These are phyloP conservation scores for Pythium phragmitis DNA, from an alignment of 352 stramenopile species.

Conservation along the genomic window DNA sequence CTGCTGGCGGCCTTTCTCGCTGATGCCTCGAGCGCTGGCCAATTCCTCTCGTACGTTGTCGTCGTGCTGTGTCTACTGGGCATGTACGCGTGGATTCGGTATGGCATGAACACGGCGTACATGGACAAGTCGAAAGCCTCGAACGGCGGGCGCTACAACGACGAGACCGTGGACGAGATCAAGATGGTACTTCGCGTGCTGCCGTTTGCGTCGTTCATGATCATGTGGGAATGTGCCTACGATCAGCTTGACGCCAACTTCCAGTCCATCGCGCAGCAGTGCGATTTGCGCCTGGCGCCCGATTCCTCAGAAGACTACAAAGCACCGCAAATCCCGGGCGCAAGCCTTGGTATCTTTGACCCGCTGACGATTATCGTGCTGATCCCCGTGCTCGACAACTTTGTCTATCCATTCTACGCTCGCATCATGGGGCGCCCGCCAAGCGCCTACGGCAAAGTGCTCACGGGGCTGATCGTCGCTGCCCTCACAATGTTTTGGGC, in stretches of 20 bases:
- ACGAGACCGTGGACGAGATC: slow-evolving; percentile 83
- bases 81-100: slow-evolving; percentile 85
- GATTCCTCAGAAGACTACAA: slow-evolving; percentile 25
- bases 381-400: slow-evolving; percentile 69
- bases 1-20: slow-evolving; percentile 73
- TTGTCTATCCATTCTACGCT: slow-evolving; percentile 73
- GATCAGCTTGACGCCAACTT: slow-evolving; percentile 88
- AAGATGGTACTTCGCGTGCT: slow-evolving; percentile 85
- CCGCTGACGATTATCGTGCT: slow-evolving; percentile 81
- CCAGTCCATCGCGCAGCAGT: slow-evolving; percentile 86
- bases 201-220: slow-evolving; percentile 87
- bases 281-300: slow-evolving; percentile 56
- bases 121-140: slow-evolving; percentile 87
- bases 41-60: slow-evolving; percentile 76
- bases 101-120: slow-evolving; percentile 75
- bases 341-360: slow-evolving; percentile 85
- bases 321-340: slow-evolving; percentile 63
- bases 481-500: slow-evolving; percentile 86
- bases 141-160: slow-evolving; percentile 77
- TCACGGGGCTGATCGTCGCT: slow-evolving; percentile 69
- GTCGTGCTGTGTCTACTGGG: slow-evolving; percentile 64
- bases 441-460: slow-evolving; percentile 79
- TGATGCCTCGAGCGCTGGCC: slow-evolving; percentile 43
- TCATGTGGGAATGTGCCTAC: slow-evolving; percentile 88
- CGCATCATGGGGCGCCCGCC: slow-evolving; percentile 51